Base-by-base conservation (phyloP, 2,329 filamentous ascomycete genomes). In the Bipolaris bicolor region DNA sequence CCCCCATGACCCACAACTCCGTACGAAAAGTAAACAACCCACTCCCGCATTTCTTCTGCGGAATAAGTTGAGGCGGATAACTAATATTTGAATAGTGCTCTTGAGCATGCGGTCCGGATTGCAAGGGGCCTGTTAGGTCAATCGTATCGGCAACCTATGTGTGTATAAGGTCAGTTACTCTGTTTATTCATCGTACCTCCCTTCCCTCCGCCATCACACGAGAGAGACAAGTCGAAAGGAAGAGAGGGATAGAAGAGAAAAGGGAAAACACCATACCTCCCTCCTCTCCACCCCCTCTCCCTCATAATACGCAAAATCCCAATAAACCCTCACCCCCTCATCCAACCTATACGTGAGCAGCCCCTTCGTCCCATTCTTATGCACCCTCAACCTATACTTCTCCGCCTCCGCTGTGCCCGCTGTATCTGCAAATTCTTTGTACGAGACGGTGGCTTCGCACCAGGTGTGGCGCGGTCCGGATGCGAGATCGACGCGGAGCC, bases 381-480 rank as follows among this genome's bases (percentile, higher is more conserved):
- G 63, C 52, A 67, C 34, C 29, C 60, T 52, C 13, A 67, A 40
- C 24, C 37, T 53, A 31, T 67, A 67, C n/a, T 52, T 49, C 5
- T 56, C 57, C 5, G 24, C 50, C 13, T 53, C 33, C 16, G 46
- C 45, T 11, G 31, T 51, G 13, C 37, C 22, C 0, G 34, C 26
- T 10, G 29, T 11, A 15, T 55, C 51, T 11, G 34, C 49, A 41
- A 49, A 60, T 46, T 67, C 63, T 7, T 26, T 56, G 36, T 67
- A 67, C 16, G 49, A 31, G n/a, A 66, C 13, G 31, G 60, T 63
- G 24, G 61, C 61, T 45, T 67, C 65, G 31, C 65, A 67, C 65
- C 65, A 67, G 22, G 48, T 52, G 31, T 64, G 59, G 22, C 49
- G 43, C 2, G 58, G 47, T 4, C 39, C 54, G 1, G 34, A 50